Evolutionary conservation across 2,329 filamentous ascomycete species (phyloP).

Genomic region (Fusarium duplospermum): DNA sequence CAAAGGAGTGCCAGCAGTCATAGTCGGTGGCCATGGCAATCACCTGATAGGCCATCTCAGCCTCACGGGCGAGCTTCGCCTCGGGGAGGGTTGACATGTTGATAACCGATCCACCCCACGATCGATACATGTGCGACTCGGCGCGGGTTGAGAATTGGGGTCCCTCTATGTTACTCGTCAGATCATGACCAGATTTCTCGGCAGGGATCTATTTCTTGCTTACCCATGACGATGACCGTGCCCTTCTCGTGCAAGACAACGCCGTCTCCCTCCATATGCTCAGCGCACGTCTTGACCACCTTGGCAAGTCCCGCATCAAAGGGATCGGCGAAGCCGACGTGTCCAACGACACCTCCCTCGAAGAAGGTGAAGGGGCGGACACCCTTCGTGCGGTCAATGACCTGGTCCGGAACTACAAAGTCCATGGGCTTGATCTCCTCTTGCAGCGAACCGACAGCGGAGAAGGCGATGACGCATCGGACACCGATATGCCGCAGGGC

Average conservation of each 20-base stretch:
- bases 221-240: slow-evolving; percentile 91
- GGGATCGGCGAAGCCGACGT: slow-evolving; percentile 95
- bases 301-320: slow-evolving; percentile 84
- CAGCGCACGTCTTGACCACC: slow-evolving; percentile 82
- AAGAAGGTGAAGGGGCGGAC: slow-evolving; percentile 96
- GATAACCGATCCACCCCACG: slow-evolving; percentile 94
- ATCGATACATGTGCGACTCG: slow-evolving; percentile 94
- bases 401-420: slow-evolving; percentile 95
- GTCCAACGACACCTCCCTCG: slow-evolving; percentile 88
- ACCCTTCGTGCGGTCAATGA: slow-evolving; percentile 97
- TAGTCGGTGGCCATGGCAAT: slow-evolving; percentile 99
- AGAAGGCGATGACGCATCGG: slow-evolving; percentile 92
- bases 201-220: slow-evolving; percentile 4
- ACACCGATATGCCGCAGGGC: slow-evolving; percentile 93
- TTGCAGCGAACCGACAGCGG: slow-evolving; percentile 90
- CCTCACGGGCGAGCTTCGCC: slow-evolving; percentile 94
- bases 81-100: slow-evolving; percentile 98
- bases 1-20: slow-evolving; percentile 92
- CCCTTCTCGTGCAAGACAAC: slow-evolving; percentile 87
- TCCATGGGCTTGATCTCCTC: slow-evolving; percentile 96
- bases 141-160: slow-evolving; percentile 97
- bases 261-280: slow-evolving; percentile 81
- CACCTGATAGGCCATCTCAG: slow-evolving; percentile 97
- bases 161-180: slow-evolving; percentile 72
- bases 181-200: slow-evolving; percentile 26